A percentile compares a stretch with the other conserved stretches of the same genome.
These are phyloP conservation scores for Beauveria bassiana DNA, from an alignment of 2,329 filamentous ascomycete species.

Conservation along the genomic window DNA sequence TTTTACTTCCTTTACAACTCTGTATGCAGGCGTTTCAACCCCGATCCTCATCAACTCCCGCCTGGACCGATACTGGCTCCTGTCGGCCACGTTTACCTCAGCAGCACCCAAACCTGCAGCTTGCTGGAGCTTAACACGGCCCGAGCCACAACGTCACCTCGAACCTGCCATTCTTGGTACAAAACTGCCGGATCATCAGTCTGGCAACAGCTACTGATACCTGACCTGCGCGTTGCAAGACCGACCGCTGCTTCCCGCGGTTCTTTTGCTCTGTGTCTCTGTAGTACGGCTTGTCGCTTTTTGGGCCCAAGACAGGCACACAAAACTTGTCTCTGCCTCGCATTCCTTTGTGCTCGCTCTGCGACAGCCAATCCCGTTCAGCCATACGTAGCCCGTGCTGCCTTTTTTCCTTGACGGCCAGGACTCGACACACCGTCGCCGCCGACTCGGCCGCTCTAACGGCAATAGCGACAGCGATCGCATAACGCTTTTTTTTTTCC, in stretches of 20 bases:
- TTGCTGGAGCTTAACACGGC: not conserved
- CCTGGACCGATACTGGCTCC: not conserved
- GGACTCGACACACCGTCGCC: not conserved
- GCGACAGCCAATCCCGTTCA: not conserved
- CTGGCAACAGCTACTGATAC: not conserved
- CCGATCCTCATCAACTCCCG: not conserved
- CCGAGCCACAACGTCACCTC: not conserved
- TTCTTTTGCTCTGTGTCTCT: slow-evolving; percentile 1
- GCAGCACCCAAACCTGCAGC: not conserved
- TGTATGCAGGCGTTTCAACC: not conserved
- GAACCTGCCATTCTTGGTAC: not conserved
- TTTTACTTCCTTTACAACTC: not conserved
- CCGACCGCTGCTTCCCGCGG: not conserved
- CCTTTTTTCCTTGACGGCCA: not conserved
- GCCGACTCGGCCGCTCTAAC: not conserved
- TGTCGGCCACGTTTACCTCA: not conserved
- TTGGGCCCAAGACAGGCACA: not conserved
- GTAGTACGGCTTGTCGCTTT: not conserved
- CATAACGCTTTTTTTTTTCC: not conserved
- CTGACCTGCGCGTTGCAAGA: not conserved
- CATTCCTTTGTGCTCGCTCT: not conserved
- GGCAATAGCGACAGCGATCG: not conserved
- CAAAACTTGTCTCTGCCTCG: not conserved
- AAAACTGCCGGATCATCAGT: not conserved
- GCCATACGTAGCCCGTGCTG: not conserved